Percentiles rank a stretch among this genome's conserved stretches.
Evolutionary conservation across 176 grass and related monocot genomes (phyloP).

Genomic region (Oryza rufipogon): DNA sequence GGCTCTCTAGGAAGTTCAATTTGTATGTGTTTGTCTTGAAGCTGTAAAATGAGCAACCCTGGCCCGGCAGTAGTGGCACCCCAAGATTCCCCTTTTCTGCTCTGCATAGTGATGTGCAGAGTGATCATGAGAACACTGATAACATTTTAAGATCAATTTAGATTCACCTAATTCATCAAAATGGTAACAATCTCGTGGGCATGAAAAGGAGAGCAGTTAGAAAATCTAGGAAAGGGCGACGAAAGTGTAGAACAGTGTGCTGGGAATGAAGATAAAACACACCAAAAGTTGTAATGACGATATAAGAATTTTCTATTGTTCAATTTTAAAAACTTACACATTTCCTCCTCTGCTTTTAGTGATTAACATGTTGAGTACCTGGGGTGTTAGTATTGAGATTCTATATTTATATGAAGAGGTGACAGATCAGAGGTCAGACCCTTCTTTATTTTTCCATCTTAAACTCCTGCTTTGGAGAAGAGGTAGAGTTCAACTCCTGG

Average conservation of each 20-base stretch:
- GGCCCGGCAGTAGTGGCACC: conserved; percentile 78
- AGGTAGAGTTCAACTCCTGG: background rate
- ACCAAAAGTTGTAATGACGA: background rate
- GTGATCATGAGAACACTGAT: conserved; percentile 4
- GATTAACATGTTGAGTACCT: background rate
- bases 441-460: background rate
- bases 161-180: background rate
- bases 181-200: background rate
- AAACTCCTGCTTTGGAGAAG: background rate
- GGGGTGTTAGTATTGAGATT: background rate
- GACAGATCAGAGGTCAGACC: background rate
- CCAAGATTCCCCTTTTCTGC: conserved; percentile 79
- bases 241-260: background rate
- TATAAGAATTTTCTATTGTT: background rate
- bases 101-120: conserved; percentile 41
- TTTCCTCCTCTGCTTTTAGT: background rate
- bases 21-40: conserved; percentile 94
- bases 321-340: background rate
- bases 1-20: conserved; percentile 87
- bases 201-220: background rate
- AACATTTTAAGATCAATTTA: background rate
- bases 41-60: conserved; percentile 87
- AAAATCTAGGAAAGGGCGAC: background rate
- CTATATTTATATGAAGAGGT: background rate
- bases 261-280: background rate